A percentile compares a stretch with the other conserved stretches of the same genome.
Conservation (phyloP, 345 rosid species). For the Gossypium anomalum region DNA sequence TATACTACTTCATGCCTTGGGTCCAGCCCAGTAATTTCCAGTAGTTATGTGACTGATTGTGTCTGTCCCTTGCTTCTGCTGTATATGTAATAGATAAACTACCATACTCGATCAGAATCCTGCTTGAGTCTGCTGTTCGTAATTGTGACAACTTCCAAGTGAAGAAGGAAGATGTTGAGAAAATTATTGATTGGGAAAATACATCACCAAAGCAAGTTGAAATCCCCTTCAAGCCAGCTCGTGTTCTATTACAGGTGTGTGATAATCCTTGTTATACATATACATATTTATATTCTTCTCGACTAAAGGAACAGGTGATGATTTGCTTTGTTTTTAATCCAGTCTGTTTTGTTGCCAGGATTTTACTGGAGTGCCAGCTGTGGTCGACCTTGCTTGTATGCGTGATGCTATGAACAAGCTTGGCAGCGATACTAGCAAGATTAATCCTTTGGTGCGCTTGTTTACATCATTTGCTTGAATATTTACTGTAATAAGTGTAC, state of each 20-base stretch:
- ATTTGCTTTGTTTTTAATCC: slow-evolving; percentile 12
- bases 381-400: slow-evolving; percentile 98
- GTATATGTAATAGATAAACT: slow-evolving; percentile 54
- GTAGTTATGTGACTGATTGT: not conserved
- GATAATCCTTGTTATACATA: not conserved
- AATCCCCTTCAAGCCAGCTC: slow-evolving; percentile 97
- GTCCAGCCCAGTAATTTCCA: not conserved
- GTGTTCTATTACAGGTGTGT: slow-evolving; percentile 87
- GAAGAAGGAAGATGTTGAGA: slow-evolving; percentile 85
- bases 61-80: slow-evolving; percentile 13
- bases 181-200: slow-evolving; percentile 92
- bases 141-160: slow-evolving; percentile 98
- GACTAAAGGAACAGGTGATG: not conserved
- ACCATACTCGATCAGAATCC: slow-evolving; percentile 89
- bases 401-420: slow-evolving; percentile 96
- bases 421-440: slow-evolving; percentile 84
- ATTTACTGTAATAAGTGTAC: not conserved
- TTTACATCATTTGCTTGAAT: not conserved
- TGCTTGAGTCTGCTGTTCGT: slow-evolving; percentile 93
- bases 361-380: slow-evolving; percentile 99
- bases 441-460: slow-evolving; percentile 70
- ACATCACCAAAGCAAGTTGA: slow-evolving; percentile 88
- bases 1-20: not conserved
- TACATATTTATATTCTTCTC: not conserved
- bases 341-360: slow-evolving; percentile 46